phyloP scores from a whole-genome alignment of 2,329 filamentous ascomycete species.

The Fusarium burgessii region DNA sequence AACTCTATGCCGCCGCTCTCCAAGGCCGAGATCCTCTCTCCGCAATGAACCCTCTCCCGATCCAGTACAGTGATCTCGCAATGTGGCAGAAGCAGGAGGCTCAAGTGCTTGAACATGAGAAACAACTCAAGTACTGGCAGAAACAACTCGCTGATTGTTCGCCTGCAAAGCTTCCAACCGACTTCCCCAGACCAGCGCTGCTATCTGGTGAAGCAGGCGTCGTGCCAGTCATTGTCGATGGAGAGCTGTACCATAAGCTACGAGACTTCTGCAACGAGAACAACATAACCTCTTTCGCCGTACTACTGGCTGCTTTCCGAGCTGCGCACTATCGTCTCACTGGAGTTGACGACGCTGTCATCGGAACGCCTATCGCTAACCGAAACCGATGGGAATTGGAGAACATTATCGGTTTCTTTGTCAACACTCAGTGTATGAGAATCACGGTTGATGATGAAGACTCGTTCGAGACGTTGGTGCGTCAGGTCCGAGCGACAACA shows the following conservation, averaged over 20 bases:
- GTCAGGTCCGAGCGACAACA: constrained; percentile 16
- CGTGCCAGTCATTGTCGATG: constrained; percentile 17
- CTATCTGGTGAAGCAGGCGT: constrained; percentile 28
- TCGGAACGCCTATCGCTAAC: constrained; percentile 40
- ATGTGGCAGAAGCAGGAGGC: constrained; percentile 38
- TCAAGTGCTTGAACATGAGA: constrained; percentile 30
- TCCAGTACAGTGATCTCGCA: constrained; percentile 46
- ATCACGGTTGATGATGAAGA: constrained; percentile 25
- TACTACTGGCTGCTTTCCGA: constrained; percentile 44
- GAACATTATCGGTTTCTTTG: constrained; percentile 44
- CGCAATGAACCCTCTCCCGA: constrained; percentile 24
- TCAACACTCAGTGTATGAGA: constrained; percentile 46
- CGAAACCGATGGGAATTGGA: constrained; percentile 31
- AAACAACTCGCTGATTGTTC: constrained; percentile 27
- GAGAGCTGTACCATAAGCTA: constrained; percentile 8
- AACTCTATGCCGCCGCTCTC: constrained; percentile 30
- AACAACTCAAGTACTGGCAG: constrained; percentile 44
- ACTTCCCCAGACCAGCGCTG: constrained; percentile 25
- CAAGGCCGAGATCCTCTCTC: background rate
- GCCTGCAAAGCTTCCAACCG: constrained; percentile 32
- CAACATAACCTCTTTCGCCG: constrained; percentile 19
- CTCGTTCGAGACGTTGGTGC: constrained; percentile 26
- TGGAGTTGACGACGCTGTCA: constrained; percentile 35
- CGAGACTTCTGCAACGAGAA: constrained; percentile 16
- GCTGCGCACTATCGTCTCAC: constrained; percentile 46